Base-by-base conservation (phyloP, 2,329 filamentous ascomycete species). In the Pseudogymnoascus sp. region DNA sequence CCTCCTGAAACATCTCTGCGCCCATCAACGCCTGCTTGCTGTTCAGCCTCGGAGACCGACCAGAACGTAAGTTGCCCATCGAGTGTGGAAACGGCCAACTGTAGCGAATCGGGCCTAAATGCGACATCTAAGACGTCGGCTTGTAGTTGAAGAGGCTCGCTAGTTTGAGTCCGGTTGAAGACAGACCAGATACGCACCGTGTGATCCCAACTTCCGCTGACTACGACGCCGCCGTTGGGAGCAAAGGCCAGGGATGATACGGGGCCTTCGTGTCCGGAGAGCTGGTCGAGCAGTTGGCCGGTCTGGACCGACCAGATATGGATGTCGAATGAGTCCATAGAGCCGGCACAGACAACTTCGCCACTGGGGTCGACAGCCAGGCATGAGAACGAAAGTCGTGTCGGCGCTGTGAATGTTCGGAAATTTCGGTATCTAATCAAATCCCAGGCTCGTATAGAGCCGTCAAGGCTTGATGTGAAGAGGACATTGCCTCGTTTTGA, bases 241-340 rank as follows among this genome's bases (percentile, higher is more conserved):
- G 93, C 87, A 72, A 99, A 99, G 2, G 91, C 86, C 25, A 99
- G 79, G 1, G 90, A 88, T 4, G 92, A 95, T 1, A 99, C 89
- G 0, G 95, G 95, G 0, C 93, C 95, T 77, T 99, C 93, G 69
- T 99, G 95, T 1, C 95, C 96, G 5, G 93, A 84, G 23, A 99
- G 80, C 68, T 89, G 89, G 73, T 99, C 95, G 5, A 99, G 85
- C 16, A 99, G 81, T 75, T 99, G 95, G 2, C 95, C 95, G 0
- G 93, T 99, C 73, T 99, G 95, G 3, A 99, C 96, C 4, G 91
- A 97, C 95, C 95, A 99, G 66, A 99, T 90, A 76, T 99, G 93
- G 61, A 99, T 91, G 72, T 97, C 93, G 68, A 97, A 97, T 3
- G 93, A 96, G 74, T 99, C 95, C 14, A 96, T 82, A 1, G 93